A percentile compares a stretch with the other conserved stretches of the same genome.
Conservation (phyloP, 2,329 filamentous ascomycete genomes). For the Arthrobotrys sinensis region DNA sequence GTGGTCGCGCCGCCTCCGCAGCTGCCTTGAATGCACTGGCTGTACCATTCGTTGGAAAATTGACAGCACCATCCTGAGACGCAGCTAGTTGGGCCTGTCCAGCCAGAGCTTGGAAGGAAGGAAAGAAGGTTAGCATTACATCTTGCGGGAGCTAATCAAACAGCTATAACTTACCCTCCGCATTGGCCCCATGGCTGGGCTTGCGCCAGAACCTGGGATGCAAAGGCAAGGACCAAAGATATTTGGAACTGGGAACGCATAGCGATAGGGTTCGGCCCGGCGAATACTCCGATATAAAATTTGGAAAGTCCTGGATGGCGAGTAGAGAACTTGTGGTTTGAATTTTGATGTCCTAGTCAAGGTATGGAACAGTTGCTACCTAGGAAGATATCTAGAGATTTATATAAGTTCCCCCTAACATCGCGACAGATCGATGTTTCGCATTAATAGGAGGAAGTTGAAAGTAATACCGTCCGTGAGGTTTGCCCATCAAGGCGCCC, state of each 20-base stretch:
- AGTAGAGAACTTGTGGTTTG: background rate
- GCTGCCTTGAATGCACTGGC: constrained; percentile 66
- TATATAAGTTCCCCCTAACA: background rate
- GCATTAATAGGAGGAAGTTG: too few relatives aligned
- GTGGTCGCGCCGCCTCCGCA: constrained; percentile 17
- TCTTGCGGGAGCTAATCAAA: background rate
- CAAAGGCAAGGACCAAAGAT: constrained; percentile 21
- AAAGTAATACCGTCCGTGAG: too few relatives aligned
- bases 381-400: background rate
- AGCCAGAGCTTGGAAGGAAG: constrained; percentile 57
- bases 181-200: constrained; percentile 68
- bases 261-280: background rate
- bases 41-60: constrained; percentile 68
- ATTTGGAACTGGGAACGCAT: constrained; percentile 30
- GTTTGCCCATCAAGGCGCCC: too few relatives aligned
- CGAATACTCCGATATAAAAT: background rate
- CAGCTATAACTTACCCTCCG: constrained; percentile 65
- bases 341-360: background rate
- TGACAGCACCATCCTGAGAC: constrained; percentile 68
- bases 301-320: too few relatives aligned
- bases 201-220: constrained; percentile 64
- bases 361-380: background rate
- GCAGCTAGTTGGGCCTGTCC: constrained; percentile 67
- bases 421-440: too few relatives aligned
- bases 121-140: background rate